These are phyloP conservation scores for Cladosporium velox DNA, from an alignment of 2,329 filamentous ascomycete species.

Conservation along the genomic window DNA sequence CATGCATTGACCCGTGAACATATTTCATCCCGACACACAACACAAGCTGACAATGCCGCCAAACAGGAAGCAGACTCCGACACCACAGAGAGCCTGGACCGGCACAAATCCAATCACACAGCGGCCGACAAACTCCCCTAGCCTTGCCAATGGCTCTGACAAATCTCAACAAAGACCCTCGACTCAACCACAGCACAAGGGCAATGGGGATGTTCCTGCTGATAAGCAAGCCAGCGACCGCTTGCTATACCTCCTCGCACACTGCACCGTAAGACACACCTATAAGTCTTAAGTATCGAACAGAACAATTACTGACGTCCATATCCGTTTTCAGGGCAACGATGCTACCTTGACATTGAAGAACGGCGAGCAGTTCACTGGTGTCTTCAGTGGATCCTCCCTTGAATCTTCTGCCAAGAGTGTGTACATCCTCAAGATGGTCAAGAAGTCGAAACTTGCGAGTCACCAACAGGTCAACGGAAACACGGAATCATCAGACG, in stretches of 20 bases:
- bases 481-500: conserved; percentile 41
- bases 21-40: background rate
- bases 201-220: conserved; percentile 51
- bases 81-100: conserved; percentile 59
- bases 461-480: conserved; percentile 51
- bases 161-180: conserved; percentile 32
- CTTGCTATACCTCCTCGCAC: conserved; percentile 59
- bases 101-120: conserved; percentile 64
- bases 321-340: conserved; percentile 51
- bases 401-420: conserved; percentile 53
- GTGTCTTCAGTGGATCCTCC: conserved; percentile 60
- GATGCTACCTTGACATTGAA: conserved; percentile 58
- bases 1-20: conserved; percentile 8
- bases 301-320: conserved; percentile 20
- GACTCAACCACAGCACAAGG: conserved; percentile 27
- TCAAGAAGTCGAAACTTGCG: conserved; percentile 51
- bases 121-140: conserved; percentile 46
- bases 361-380: conserved; percentile 62
- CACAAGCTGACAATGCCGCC: conserved; percentile 22
- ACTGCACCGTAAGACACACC: conserved; percentile 53
- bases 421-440: conserved; percentile 66
- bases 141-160: conserved; percentile 57
- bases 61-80: conserved; percentile 52
- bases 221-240: conserved; percentile 63
- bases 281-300: background rate